Evolutionary conservation across 2,329 filamentous ascomycete species (phyloP), one percentile per base, ranked within the genome.

Genomic region (Teratosphaeriaceae sp.): DNA sequence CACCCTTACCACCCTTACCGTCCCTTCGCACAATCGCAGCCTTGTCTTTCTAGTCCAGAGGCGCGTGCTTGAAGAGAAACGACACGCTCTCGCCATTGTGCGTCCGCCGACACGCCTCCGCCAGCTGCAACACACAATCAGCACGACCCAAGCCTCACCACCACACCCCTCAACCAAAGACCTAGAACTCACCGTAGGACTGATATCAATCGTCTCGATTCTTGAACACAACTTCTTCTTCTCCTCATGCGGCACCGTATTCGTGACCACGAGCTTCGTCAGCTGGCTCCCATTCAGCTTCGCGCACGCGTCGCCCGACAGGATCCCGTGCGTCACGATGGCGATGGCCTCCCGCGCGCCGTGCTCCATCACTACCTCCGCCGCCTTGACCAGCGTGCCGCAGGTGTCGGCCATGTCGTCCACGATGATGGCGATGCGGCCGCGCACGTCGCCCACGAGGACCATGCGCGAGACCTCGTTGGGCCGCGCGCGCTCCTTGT

Each of bases 341-440:
- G 92, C 92, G 50, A 94, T 87, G 27, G 94, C 88, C 61, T 94
- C 81, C 53, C 80, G 80, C 1, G 92, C 90, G 23, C 88, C 87
- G 59, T 96, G 84, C 56, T 87, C 77, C 65, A 90, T 86, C 40
- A 97, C 79, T 0, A 89, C 90, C 44, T 87, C 82, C 13, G 90
- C 92, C 2, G 89, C 92, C 71, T 97, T 97, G 64, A 76, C 79
- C 11, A 85, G 72, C 1, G 88, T 95, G 54, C 88, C 88, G 65
- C 89, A 96, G 3, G 90, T 96, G 63, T 97, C 90, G 23, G 89
- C 89, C 88, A 97, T 96, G 64, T 97, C 90, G 64, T 97, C 90
- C 37, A 98, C 90, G 38, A 98, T 81, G 60, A 98, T 96, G 47
- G 90, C 90, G 22, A 90, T 82, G 71, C 92, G 92, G 69, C 86